Percentiles rank a stretch among this genome's conserved stretches.
These are phyloP conservation scores for Fomitopsis palustris DNA, from an alignment of 1,284 basidiomycete genomes.

Conservation along the genomic window DNA sequence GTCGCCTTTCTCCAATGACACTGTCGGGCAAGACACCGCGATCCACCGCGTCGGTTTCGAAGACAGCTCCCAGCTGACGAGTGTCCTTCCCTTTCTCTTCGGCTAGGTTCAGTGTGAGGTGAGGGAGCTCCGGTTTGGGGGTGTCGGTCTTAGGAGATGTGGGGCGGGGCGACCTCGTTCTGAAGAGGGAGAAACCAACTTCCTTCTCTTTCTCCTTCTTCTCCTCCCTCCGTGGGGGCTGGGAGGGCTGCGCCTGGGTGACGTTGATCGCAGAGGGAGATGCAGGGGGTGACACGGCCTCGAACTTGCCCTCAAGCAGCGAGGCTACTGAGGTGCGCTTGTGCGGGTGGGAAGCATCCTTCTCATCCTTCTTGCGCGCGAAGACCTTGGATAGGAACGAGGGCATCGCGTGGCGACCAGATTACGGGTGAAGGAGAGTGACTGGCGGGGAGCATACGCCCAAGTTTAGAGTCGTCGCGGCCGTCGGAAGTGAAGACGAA, in stretches of 20 bases:
- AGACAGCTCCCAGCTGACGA: constrained; percentile 50
- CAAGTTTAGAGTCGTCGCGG: constrained; percentile 3
- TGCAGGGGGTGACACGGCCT: constrained; percentile 54
- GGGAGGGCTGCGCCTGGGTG: constrained; percentile 17
- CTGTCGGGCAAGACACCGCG: constrained; percentile 39
- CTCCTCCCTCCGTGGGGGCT: constrained; percentile 29
- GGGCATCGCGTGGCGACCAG: constrained; percentile 46
- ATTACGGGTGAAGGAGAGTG: constrained; percentile 3
- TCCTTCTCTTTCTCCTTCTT: constrained; percentile 41
- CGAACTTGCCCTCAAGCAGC: constrained; percentile 70
- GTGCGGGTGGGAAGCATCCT: constrained; percentile 36
- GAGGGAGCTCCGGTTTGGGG: constrained; percentile 38
- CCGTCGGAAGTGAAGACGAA: neutral
- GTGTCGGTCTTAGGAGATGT: constrained; percentile 26
- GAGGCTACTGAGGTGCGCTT: constrained; percentile 40
- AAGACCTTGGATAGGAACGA: constrained; percentile 76
- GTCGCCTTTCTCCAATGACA: constrained; percentile 49
- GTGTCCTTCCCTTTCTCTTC: constrained; percentile 45
- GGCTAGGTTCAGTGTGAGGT: constrained; percentile 59
- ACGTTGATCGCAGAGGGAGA: constrained; percentile 48
- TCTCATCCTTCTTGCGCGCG: constrained; percentile 64
- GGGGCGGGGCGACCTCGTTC: constrained; percentile 39
- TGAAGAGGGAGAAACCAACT: constrained; percentile 44
- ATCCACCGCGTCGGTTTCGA: constrained; percentile 53
- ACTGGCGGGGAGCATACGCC: constrained; percentile 1